These are phyloP conservation scores for Scortechinia acanthostroma DNA, from an alignment of 2,329 filamentous ascomycete genomes.

Conservation along the genomic window DNA sequence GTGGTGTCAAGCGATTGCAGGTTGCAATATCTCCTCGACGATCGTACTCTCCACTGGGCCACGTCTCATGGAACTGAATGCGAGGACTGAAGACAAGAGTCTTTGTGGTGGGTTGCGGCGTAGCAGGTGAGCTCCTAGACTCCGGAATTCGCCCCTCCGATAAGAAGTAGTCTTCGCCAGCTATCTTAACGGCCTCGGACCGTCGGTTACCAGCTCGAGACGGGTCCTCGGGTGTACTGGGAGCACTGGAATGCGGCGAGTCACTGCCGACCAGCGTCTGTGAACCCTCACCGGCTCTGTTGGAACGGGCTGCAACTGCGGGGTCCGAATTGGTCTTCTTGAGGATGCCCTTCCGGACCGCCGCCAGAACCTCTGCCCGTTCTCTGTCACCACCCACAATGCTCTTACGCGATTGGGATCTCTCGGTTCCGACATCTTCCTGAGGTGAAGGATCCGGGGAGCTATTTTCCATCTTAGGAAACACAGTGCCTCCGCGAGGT, in stretches of 20 bases:
- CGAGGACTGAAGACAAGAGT: conserved; percentile 79
- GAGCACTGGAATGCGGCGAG: conserved; percentile 53
- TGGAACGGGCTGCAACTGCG: neutral
- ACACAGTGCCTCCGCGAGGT: neutral
- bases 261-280: conserved; percentile 60
- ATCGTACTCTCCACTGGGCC: conserved; percentile 92
- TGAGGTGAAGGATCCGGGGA: neutral
- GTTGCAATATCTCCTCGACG: conserved; percentile 92
- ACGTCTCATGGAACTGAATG: conserved; percentile 92
- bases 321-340: conserved; percentile 42
- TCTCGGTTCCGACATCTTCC: conserved; percentile 37
- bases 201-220: conserved; percentile 48
- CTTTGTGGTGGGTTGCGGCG: conserved; percentile 60
- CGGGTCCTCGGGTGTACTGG: conserved; percentile 74
- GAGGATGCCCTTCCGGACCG: conserved; percentile 89
- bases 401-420: conserved; percentile 68
- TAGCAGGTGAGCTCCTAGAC: conserved; percentile 73
- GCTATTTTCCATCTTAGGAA: neutral
- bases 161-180: conserved; percentile 88
- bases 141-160: no score
- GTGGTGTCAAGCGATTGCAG: conserved; percentile 92
- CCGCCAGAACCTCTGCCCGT: conserved; percentile 81
- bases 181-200: conserved; percentile 67
- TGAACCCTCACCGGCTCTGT: conserved; percentile 17
- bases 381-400: conserved; percentile 86